Evolutionary conservation across 306 rosid genomes (phyloP).

Genomic region (Prunus campanulata): DNA sequence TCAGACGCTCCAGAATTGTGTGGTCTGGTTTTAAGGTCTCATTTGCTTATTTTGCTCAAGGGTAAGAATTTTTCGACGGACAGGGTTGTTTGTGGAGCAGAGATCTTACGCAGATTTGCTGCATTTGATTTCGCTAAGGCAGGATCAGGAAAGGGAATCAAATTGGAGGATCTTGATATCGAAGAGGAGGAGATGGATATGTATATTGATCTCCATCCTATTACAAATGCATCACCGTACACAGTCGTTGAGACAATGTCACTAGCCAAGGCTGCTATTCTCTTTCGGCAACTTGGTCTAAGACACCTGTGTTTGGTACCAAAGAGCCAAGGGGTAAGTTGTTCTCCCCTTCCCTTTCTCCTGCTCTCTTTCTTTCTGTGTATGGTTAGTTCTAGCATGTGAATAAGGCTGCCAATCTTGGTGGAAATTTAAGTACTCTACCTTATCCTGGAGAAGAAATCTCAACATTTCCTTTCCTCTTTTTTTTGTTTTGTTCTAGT

Average conservation of each 20-base stretch:
- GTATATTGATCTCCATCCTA: constrained; percentile 81
- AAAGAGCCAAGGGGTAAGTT: constrained; percentile 63
- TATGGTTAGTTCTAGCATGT: too few relatives aligned
- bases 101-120: constrained; percentile 34
- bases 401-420: too few relatives aligned
- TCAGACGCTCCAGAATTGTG: constrained; percentile 66
- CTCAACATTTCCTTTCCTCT: neutral
- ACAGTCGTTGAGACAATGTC: constrained; percentile 81
- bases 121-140: constrained; percentile 75
- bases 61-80: constrained; percentile 54
- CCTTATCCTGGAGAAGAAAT: too few relatives aligned
- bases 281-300: constrained; percentile 73
- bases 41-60: constrained; percentile 74
- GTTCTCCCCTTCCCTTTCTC: neutral
- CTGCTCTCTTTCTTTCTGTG: neutral
- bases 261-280: constrained; percentile 71
- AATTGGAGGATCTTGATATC: constrained; percentile 70
- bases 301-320: constrained; percentile 83
- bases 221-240: constrained; percentile 64
- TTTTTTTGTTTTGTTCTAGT: neutral
- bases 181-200: constrained; percentile 68
- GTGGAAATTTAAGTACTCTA: too few relatives aligned
- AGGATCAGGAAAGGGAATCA: constrained; percentile 80
- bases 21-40: constrained; percentile 85
- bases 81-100: constrained; percentile 27